Base-by-base conservation (phyloP, 257 asterid species). In the Eucommia ulmoides region DNA sequence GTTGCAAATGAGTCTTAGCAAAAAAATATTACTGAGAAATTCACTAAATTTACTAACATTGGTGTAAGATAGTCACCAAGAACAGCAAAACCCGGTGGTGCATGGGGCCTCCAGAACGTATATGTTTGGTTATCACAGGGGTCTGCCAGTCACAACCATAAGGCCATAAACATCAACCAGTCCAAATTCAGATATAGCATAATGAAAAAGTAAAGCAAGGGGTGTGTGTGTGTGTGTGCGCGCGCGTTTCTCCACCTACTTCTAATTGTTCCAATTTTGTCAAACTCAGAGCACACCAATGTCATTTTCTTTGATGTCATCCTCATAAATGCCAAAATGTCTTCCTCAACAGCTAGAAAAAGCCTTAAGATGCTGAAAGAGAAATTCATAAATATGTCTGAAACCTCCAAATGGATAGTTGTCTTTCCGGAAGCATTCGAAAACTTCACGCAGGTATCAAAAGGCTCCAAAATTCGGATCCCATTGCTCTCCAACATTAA, bases 401-500 rank as follows among this genome's bases (percentile, higher is more conserved):
- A 80, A 62, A 83, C 84, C 49, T 23, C 64, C 77, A 89, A 75
- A 52, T 78, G 75, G 60, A 89, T 70, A 54, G 70, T 66, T 24
- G 81, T 85, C 80, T 78, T 85, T 56, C 84, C 95, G 54, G 86
- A 75, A 41, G 81, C 79, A 68, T 53, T 83, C 33, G 84, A 69
- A 58, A 74, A 79, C 57, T 64, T 75, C 60, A 74, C 63, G 20
- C 84, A 73, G 52, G 96, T 76, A 65, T 89, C 94, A 60, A 89
- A 85, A 60, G 96, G 98, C 74, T 89, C 98, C 82, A 89, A 74
- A 61, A 89, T 83, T 63, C 75, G 75, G 54, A 89, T 68, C 60
- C 96, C 98, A 66, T 85, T 89, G 82, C 98, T 85, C 78, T 89
- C 98, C 94, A 89, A 64, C 53, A 86, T 85, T 50, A 89, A 69